Evolutionary conservation across 2,329 filamentous ascomycete species (phyloP).

Genomic region (Pestalotiopsis sp.): DNA sequence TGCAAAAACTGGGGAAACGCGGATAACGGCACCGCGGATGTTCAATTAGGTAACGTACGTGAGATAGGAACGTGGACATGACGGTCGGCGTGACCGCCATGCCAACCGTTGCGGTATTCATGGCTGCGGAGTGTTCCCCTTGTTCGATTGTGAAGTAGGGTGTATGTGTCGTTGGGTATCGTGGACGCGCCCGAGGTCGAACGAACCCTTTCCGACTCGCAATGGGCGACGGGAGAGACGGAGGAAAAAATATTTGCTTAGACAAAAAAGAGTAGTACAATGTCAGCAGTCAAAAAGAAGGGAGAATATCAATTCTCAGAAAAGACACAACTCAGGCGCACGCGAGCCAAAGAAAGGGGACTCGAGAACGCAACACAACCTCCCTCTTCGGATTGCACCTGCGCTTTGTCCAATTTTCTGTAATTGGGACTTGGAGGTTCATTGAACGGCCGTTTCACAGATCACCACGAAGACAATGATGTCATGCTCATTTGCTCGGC

Average conservation of each 20-base stretch:
- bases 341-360: background rate
- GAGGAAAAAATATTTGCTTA: background rate
- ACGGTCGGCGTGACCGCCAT: conserved; percentile 87
- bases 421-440: background rate
- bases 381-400: background rate
- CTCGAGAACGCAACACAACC: background rate
- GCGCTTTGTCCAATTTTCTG: background rate
- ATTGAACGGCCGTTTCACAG: background rate
- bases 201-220: background rate
- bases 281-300: background rate
- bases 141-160: background rate
- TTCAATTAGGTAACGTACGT: conserved; percentile 58
- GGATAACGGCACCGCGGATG: background rate
- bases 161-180: background rate
- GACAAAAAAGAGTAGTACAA: background rate
- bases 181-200: background rate
- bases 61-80: conserved; percentile 81
- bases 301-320: background rate
- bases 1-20: conserved; percentile 3
- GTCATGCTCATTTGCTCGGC: conserved; percentile 8
- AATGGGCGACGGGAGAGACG: background rate
- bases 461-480: conserved; percentile 2
- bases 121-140: conserved; percentile 24
- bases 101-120: conserved; percentile 75
- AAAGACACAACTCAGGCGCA: background rate